phyloP scores from a whole-genome alignment of 2,329 filamentous ascomycete genomes.

The Cladobotryum mycophilum region DNA sequence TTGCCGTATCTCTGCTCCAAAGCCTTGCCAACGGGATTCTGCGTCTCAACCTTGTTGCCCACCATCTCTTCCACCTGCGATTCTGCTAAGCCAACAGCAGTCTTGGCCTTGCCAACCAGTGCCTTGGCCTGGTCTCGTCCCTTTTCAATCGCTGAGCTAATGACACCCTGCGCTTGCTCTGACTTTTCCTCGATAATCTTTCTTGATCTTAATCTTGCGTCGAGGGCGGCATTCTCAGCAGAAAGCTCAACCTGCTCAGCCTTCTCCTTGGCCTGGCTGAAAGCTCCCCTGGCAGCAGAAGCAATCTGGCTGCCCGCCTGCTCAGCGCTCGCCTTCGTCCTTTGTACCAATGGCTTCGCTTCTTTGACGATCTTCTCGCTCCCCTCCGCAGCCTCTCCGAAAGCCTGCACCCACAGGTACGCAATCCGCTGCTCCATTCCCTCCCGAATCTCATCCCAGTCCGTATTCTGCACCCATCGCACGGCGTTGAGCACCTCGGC shows the following conservation, averaged over 20 bases:
- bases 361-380: slow-evolving; percentile 22
- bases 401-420: slow-evolving; percentile 37
- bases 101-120: slow-evolving; percentile 31
- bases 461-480: slow-evolving; percentile 57
- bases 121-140: slow-evolving; percentile 34
- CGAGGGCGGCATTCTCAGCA: slow-evolving; percentile 21
- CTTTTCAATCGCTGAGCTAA: slow-evolving; percentile 33
- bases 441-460: slow-evolving; percentile 59
- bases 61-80: slow-evolving; percentile 28
- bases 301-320: slow-evolving; percentile 20
- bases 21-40: slow-evolving; percentile 41
- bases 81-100: slow-evolving; percentile 29
- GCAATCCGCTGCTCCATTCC: slow-evolving; percentile 45
- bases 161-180: slow-evolving; percentile 30
- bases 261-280: slow-evolving; percentile 24
- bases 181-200: slow-evolving; percentile 23
- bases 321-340: slow-evolving; percentile 23
- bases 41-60: slow-evolving; percentile 18
- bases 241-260: slow-evolving; percentile 22
- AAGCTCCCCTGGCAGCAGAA: slow-evolving; percentile 32
- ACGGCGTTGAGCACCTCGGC: slow-evolving; percentile 62
- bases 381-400: slow-evolving; percentile 28
- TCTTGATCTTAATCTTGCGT: slow-evolving; percentile 20
- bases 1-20: slow-evolving; percentile 47
- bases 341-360: slow-evolving; percentile 27